Conservation (phyloP, 2,329 filamentous ascomycete species). For the Sporothrix globosa region DNA sequence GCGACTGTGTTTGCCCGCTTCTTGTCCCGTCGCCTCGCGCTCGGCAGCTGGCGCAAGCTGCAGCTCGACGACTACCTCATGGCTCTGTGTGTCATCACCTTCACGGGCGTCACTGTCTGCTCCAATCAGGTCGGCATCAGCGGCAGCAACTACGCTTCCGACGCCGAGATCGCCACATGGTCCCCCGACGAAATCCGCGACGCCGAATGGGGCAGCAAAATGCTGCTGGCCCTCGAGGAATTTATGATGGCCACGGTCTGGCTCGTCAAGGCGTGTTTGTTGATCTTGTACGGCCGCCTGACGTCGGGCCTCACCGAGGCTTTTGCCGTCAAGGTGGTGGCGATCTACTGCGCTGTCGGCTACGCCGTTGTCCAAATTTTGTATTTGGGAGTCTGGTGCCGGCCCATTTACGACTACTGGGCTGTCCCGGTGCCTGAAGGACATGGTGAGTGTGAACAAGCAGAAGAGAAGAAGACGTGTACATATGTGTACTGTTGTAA, state of each 20-base stretch:
- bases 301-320: slow-evolving; percentile 44
- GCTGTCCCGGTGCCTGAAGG: slow-evolving; percentile 47
- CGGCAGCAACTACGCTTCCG: slow-evolving; percentile 52
- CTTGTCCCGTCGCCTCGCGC: slow-evolving; percentile 42
- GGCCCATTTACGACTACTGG: slow-evolving; percentile 57
- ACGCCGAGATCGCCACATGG: slow-evolving; percentile 47
- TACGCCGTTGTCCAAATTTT: slow-evolving; percentile 36
- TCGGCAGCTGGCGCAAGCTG: slow-evolving; percentile 53
- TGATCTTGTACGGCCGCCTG: slow-evolving; percentile 58
- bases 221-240: slow-evolving; percentile 58
- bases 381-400: slow-evolving; percentile 53
- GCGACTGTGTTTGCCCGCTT: slow-evolving; percentile 34
- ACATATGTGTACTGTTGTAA: no score
- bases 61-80: slow-evolving; percentile 63
- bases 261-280: slow-evolving; percentile 56
- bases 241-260: slow-evolving; percentile 56
- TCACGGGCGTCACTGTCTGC: slow-evolving; percentile 49
- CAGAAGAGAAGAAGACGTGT: no score
- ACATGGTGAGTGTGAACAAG: slow-evolving; percentile 38
- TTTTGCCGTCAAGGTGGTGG: slow-evolving; percentile 47
- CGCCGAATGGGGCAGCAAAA: slow-evolving; percentile 57
- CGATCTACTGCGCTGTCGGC: slow-evolving; percentile 37
- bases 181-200: slow-evolving; percentile 48
- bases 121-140: slow-evolving; percentile 50
- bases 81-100: slow-evolving; percentile 52